Conservation (phyloP, 192 early-diverging fungal genomes). For the Kappamyces sp. region DNA sequence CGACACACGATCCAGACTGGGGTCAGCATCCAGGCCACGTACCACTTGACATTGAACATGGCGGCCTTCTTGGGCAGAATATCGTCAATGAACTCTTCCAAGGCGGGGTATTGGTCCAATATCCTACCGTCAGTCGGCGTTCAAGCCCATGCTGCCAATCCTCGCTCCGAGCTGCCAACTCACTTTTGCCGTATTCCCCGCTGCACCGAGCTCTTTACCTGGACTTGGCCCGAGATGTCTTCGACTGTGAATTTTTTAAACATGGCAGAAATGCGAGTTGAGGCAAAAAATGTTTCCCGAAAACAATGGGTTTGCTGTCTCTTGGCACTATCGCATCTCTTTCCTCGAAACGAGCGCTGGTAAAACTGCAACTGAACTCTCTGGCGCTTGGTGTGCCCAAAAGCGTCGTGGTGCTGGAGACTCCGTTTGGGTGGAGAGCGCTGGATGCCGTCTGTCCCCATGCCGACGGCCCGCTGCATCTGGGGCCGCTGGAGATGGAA, state of each 20-base stretch:
- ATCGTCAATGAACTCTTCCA: constrained; percentile 84
- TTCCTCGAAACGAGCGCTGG: no score
- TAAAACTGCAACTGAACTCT: no score
- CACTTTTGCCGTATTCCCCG: constrained; percentile 54
- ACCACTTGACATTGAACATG: constrained; percentile 84
- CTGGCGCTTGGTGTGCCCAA: no score
- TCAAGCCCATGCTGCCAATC: constrained; percentile 49
- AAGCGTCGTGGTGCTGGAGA: neutral
- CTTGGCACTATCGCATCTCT: no score
- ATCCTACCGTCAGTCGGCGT: constrained; percentile 46
- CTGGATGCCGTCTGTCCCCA: constrained; percentile 43
- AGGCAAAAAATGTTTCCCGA: no score
- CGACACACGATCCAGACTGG: constrained; percentile 12
- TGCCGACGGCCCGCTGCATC: constrained; percentile 32
- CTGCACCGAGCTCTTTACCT: constrained; percentile 78
- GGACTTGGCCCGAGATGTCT: constrained; percentile 76
- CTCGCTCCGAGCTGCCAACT: constrained; percentile 79
- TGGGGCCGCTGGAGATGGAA: constrained; percentile 26
- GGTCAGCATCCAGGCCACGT: neutral
- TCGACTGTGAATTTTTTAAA: constrained; percentile 46
- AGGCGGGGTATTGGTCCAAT: constrained; percentile 77
- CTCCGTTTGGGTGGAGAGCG: neutral
- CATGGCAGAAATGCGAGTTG: neutral
- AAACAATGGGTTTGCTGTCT: neutral
- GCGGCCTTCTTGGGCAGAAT: constrained; percentile 94